Percentiles rank a stretch among this genome's conserved stretches.
These are phyloP conservation scores for Dendryphion nanum DNA, from an alignment of 2,329 filamentous ascomycete genomes.

Conservation along the genomic window DNA sequence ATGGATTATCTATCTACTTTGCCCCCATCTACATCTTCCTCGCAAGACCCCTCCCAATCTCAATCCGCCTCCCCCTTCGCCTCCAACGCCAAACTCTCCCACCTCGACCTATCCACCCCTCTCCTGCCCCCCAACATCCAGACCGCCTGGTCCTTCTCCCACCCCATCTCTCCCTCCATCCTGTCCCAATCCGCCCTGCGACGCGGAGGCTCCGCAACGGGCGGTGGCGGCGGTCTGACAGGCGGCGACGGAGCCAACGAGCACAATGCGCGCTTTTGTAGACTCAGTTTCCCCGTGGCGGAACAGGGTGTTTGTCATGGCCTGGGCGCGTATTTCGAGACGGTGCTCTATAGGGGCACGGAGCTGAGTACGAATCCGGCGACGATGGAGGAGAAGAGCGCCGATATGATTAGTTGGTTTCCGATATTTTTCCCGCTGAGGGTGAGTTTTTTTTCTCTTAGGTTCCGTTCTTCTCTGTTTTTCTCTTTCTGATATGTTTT, in stretches of 20 bases:
- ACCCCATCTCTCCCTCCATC: conserved; percentile 65
- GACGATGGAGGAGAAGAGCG: conserved; percentile 87
- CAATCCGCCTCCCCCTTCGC: conserved; percentile 43
- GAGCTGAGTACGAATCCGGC: conserved; percentile 93
- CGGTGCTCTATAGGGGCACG: conserved; percentile 73
- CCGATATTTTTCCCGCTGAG: conserved; percentile 97
- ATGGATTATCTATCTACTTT: conserved; percentile 77
- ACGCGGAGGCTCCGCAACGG: conserved; percentile 62
- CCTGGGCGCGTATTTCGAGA: conserved; percentile 92
- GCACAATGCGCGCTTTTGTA: conserved; percentile 82
- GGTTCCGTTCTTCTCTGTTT: not conserved
- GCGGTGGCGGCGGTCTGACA: conserved; percentile 70
- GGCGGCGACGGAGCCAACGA: conserved; percentile 82
- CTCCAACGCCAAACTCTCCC: conserved; percentile 37
- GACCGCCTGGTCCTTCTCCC: conserved; percentile 75
- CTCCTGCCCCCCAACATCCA: conserved; percentile 59
- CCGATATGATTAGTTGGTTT: conserved; percentile 99
- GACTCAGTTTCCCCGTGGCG: conserved; percentile 73
- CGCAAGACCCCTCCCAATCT: conserved; percentile 33
- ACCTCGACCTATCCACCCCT: conserved; percentile 31
- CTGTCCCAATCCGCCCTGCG: conserved; percentile 57
- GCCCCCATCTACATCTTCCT: conserved; percentile 30
- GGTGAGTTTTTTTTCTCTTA: conserved; percentile 53
- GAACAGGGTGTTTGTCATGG: conserved; percentile 85
- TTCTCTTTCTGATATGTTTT: not conserved